Base-by-base conservation (phyloP, 2,329 filamentous ascomycete genomes). In the Aspergillus glaucus region DNA sequence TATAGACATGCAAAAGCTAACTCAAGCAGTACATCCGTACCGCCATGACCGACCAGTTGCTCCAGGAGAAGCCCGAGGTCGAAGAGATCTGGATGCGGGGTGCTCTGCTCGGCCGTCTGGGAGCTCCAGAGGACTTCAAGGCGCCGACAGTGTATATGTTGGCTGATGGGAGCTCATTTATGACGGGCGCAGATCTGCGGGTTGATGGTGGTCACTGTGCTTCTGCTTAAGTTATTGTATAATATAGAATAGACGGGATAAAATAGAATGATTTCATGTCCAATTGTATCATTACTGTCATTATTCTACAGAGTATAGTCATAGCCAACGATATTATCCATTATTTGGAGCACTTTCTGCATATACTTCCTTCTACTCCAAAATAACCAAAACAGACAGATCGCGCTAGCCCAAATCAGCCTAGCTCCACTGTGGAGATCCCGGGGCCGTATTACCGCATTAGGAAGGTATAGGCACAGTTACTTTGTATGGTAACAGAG, bases 21-120 rank as follows among this genome's bases (percentile, higher is more conserved):
- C 45, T 45, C n/a, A 48, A 36, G 14, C 34, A 70, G 64, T 76
- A 77, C 50, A 76, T 77, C 49, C 64, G 70, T 45, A 76, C 74
- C 2, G 72, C 72, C 15, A 76, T 76, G 74, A 75, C 73, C 3
- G 71, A 76, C 41, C 66, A 67, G 43, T 60, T 76, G 4, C 63
- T 75, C 4, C 53, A 64, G 36, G 68, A 70, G 26, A 70, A 77
- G 52, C 76, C 76, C 3, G 72, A 74, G n/a, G 63, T 79, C 9
- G 73, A 78, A 55, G 71, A 73, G 61, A 73, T 66, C 5, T 79
- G 75, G 76, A 78, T 78, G 75, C 69, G 68, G 2, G 76, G 76
- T 39, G 75, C 75, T 14, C 59, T 79, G 12, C 64, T 79, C n/a
- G 72, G 71, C 21, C 66, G 75, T 21, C 56, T 79, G 19, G 75